Evolutionary conservation across 2,329 filamentous ascomycete species (phyloP), one percentile per base, ranked within the genome.

Genomic region (Falciphora oryzae): DNA sequence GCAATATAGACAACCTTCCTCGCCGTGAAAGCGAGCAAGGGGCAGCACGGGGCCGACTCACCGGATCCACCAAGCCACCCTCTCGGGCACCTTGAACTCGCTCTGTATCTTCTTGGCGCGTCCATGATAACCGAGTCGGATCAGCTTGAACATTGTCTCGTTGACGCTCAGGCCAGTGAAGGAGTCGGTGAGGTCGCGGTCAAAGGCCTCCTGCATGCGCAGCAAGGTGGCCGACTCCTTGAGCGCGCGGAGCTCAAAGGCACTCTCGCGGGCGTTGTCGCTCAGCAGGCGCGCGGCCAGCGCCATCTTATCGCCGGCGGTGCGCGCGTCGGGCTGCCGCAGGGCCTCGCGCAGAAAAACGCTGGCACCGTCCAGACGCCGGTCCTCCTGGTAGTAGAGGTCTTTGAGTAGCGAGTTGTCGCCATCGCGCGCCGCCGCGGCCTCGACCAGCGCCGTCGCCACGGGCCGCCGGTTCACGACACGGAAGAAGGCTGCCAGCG

Each of bases 331-430:
- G 0, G 87, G 83, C 72, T 95, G 91, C 5, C 83, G 79, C 10
- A 99, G 80, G 0, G 93, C 91, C 76, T 99, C 94, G 27, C 87
- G 86, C 18, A 99, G 80, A 66, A 98, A 90, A 2, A 99, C 87
- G 65, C 92, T 90, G 0, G 94, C 91, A 3, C 95, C 93, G 68
- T 98, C 95, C 6, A 93, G 80, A 4, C 93, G 87, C 6, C 94
- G 87, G 74, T 99, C 95, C 71, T 98, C 95, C 77, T 98, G 95
- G 74, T 99, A 99, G 78, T 95, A 99, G 4, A 99, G 81, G 73
- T 98, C 95, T 72, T 98, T 99, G 31, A 99, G 85, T 28, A 99
- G 77, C 0, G 85, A 83, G 70, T 96, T 93, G 71, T 96, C 90
- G 27, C 77, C 79, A 62, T 91, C 87, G 62, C 84, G 81, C 59